phyloP scores from a whole-genome alignment of 768 basidiomycete species.

The Naganishia randhawae region DNA sequence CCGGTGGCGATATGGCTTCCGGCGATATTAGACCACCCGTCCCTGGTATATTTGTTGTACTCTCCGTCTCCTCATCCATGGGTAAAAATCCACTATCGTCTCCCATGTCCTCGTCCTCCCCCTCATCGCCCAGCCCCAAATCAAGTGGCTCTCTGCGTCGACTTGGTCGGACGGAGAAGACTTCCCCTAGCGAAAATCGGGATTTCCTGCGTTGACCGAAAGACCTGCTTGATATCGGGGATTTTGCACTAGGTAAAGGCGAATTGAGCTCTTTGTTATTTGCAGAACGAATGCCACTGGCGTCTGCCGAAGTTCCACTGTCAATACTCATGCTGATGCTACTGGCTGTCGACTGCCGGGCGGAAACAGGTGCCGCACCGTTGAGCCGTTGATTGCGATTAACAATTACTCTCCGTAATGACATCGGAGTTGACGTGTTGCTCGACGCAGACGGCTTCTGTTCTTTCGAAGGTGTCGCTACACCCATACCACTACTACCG shows the following conservation, averaged over 20 bases:
- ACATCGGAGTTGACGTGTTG: constrained; percentile 10
- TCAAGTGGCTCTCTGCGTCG: constrained; percentile 13
- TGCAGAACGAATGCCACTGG: neutral
- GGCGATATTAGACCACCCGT: constrained; percentile 41
- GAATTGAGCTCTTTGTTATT: neutral
- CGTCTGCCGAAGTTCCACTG: constrained; percentile 5
- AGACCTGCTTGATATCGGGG: neutral
- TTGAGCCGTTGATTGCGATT: constrained; percentile 17
- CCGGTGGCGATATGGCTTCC: constrained; percentile 39
- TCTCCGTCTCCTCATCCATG: constrained; percentile 28
- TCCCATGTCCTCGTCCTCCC: constrained; percentile 29
- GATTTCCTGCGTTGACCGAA: constrained; percentile 14
- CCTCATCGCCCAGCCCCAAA: constrained; percentile 29
- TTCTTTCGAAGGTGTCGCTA: constrained; percentile 2
- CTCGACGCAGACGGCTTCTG: neutral
- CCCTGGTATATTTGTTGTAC: neutral
- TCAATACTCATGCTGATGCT: constrained; percentile 19
- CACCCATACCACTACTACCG: neutral
- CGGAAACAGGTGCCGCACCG: neutral
- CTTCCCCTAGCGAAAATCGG: constrained; percentile 12
- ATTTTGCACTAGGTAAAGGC: neutral
- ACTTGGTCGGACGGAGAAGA: constrained; percentile 15
- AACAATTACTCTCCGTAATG: constrained; percentile 15
- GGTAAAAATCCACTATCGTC: constrained; percentile 45
- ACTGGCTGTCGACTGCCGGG: neutral